Evolutionary conservation across 2,329 filamentous ascomycete species (phyloP).

Genomic region (Magnaporthiopsis poae): DNA sequence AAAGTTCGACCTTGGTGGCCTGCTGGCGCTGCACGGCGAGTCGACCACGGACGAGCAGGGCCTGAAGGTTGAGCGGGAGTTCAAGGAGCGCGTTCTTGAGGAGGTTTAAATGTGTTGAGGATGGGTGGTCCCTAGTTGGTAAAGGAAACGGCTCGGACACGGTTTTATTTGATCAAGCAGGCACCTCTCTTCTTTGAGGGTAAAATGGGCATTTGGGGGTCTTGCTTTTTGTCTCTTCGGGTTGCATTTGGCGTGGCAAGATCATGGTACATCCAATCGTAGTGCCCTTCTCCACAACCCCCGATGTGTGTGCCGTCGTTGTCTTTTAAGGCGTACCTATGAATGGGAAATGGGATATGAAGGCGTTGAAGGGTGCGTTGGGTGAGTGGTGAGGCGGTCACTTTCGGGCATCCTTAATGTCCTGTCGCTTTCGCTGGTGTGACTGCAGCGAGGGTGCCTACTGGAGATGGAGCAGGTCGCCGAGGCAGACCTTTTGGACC

Average conservation of each 20-base stretch:
- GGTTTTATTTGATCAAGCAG: slow-evolving; percentile 24
- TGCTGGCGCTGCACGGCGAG: slow-evolving; percentile 96
- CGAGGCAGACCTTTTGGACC: not conserved
- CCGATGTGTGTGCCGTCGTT: slow-evolving; percentile 4
- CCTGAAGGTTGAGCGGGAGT: slow-evolving; percentile 97
- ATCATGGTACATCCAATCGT: slow-evolving; percentile 22
- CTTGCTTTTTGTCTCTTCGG: slow-evolving; percentile 29
- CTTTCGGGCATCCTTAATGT: not conserved
- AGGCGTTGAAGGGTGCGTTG: not conserved
- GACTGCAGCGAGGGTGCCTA: not conserved
- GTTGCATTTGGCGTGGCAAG: slow-evolving; percentile 37
- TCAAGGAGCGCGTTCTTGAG: slow-evolving; percentile 95
- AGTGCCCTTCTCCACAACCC: slow-evolving; percentile 9
- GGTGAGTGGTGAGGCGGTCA: not conserved
- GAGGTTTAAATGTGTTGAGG: slow-evolving; percentile 61
- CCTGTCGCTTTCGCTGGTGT: not conserved
- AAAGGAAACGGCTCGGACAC: slow-evolving; percentile 35
- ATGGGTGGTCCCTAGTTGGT: slow-evolving; percentile 18
- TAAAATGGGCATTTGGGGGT: slow-evolving; percentile 28
- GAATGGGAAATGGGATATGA: slow-evolving; percentile 6
- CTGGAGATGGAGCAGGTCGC: not conserved
- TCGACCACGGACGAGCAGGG: slow-evolving; percentile 90
- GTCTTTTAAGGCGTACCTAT: slow-evolving; percentile 1
- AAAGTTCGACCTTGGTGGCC: slow-evolving; percentile 96
- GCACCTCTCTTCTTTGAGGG: slow-evolving; percentile 5